A percentile compares a stretch with the other conserved stretches of the same genome.
Conservation (phyloP, 2,329 filamentous ascomycete species). For the Fusarium metavorans region DNA sequence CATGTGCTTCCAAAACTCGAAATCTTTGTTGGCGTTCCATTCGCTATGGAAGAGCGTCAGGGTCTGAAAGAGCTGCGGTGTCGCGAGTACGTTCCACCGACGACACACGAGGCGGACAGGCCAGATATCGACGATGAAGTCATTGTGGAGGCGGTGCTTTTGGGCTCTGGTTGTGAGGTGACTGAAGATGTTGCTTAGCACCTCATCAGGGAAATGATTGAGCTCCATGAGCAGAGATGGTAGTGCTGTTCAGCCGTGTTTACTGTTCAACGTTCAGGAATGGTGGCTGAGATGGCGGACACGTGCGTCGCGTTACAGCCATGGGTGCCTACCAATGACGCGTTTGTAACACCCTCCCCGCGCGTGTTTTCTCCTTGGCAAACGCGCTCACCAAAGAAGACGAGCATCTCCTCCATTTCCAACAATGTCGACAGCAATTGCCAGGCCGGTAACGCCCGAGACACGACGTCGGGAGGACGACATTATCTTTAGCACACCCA, state of each 20-base stretch:
- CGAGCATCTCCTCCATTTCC: background rate
- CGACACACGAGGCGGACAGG: slow-evolving; percentile 21
- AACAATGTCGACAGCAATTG: background rate
- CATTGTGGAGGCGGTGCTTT: background rate
- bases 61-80: background rate
- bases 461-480: background rate
- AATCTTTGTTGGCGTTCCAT: background rate
- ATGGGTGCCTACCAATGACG: background rate
- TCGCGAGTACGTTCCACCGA: slow-evolving; percentile 12
- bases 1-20: background rate
- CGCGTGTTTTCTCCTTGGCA: background rate
- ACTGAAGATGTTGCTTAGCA: slow-evolving; percentile 9
- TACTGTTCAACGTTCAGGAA: no score
- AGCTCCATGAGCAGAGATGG: background rate
- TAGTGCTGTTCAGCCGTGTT: no score
- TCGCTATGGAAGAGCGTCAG: background rate
- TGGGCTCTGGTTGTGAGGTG: background rate
- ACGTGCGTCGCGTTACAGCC: no score
- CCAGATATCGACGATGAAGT: background rate
- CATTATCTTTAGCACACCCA: background rate
- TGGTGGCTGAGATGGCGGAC: no score
- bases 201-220: slow-evolving; percentile 7
- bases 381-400: background rate
- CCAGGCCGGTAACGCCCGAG: background rate
- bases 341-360: background rate